phyloP scores from a whole-genome alignment of 2,329 filamentous ascomycete species.

The Talaromyces funiculosus region DNA sequence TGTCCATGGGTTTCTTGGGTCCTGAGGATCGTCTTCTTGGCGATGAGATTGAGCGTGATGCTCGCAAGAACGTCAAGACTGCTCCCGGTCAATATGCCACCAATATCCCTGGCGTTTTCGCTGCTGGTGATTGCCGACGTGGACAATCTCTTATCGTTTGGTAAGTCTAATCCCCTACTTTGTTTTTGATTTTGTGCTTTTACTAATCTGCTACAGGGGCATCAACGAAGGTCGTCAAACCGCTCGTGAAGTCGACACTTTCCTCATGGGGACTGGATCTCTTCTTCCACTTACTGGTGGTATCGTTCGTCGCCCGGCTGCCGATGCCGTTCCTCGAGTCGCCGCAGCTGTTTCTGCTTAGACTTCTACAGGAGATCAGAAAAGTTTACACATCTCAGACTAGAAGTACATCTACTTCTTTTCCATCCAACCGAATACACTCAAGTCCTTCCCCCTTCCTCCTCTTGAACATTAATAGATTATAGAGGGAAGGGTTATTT shows the following conservation, averaged over 20 bases:
- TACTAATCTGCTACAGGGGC: conserved; percentile 52
- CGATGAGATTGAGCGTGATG: conserved; percentile 83
- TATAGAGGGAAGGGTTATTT: conserved; percentile 1
- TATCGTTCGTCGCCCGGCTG: conserved; percentile 74
- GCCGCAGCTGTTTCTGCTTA: conserved; percentile 14
- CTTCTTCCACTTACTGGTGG: conserved; percentile 85
- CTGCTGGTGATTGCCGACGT: conserved; percentile 89
- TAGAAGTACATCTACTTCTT: neutral
- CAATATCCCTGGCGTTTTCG: conserved; percentile 82
- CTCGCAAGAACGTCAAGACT: conserved; percentile 94
- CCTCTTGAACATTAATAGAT: conserved; percentile 5
- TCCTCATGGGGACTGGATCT: conserved; percentile 69
- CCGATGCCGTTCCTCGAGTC: conserved; percentile 36
- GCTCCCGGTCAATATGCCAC: conserved; percentile 80
- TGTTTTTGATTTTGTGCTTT: neutral
- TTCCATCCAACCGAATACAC: neutral
- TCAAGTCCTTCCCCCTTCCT: conserved; percentile 2
- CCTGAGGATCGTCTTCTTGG: conserved; percentile 84
- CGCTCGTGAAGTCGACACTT: conserved; percentile 85
- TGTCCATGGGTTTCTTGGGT: conserved; percentile 96
- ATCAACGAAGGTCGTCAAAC: conserved; percentile 96
- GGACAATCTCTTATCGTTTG: conserved; percentile 95
- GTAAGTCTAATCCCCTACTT: conserved; percentile 47
- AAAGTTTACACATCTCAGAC: neutral
- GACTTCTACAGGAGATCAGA: neutral